Evolutionary conservation across 208 protist genomes (phyloP).

Genomic region (Lotmaria passim): DNA sequence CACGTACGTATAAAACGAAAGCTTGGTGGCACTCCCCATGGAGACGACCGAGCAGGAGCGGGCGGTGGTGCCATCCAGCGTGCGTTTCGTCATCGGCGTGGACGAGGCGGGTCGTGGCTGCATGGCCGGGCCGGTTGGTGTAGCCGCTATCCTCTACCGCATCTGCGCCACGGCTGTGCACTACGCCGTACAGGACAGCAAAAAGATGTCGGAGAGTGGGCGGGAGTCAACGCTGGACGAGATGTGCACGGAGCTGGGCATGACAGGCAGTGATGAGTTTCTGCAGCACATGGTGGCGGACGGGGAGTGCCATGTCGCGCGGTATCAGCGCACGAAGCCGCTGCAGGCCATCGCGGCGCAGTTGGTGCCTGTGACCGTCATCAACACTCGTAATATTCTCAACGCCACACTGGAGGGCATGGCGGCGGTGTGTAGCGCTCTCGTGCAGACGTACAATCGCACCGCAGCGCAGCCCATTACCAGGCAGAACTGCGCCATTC

Average conservation of each 20-base stretch:
- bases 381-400: constrained; percentile 57
- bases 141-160: constrained; percentile 45
- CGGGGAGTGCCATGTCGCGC: constrained; percentile 11
- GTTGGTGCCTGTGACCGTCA: constrained; percentile 36
- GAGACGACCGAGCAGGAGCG: constrained; percentile 19
- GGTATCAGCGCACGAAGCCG: constrained; percentile 5
- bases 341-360: constrained; percentile 33
- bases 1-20: not conserved
- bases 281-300: not conserved
- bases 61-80: not conserved
- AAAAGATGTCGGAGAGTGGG: constrained; percentile 28
- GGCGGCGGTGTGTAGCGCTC: constrained; percentile 26
- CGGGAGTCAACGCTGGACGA: constrained; percentile 26
- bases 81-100: constrained; percentile 52
- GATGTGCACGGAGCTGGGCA: constrained; percentile 31
- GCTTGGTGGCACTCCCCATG: not conserved
- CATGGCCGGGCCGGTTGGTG: constrained; percentile 59
- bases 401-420: constrained; percentile 71
- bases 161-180: constrained; percentile 15
- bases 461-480: constrained; percentile 11
- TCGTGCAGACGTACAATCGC: constrained; percentile 32
- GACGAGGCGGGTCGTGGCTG: constrained; percentile 69
- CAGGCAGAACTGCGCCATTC: constrained; percentile 39
- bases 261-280: not conserved
- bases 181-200: constrained; percentile 51